Conservation (phyloP, 2,329 filamentous ascomycete species). For the Immersiporthe knoxdaviesiana region DNA sequence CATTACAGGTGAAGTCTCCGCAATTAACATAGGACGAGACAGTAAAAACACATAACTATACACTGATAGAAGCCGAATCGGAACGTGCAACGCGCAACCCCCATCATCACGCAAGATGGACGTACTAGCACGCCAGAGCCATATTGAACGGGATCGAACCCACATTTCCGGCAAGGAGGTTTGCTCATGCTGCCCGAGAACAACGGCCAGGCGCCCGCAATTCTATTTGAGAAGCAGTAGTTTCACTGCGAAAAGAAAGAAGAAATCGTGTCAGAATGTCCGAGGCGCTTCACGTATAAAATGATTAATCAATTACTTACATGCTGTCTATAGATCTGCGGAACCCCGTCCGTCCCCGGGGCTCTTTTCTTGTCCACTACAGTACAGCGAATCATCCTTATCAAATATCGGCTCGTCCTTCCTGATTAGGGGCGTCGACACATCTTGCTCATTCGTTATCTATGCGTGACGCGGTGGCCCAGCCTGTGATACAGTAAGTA, state of each 20-base stretch:
- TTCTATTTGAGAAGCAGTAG: background rate
- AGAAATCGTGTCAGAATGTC: background rate
- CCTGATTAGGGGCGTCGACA: background rate
- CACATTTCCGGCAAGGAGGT: background rate
- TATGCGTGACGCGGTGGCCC: background rate
- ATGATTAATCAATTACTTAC: background rate
- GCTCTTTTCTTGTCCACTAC: background rate
- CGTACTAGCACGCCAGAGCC: slow-evolving; percentile 9
- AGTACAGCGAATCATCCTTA: background rate
- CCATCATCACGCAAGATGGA: slow-evolving; percentile 9
- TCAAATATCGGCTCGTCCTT: slow-evolving; percentile 4
- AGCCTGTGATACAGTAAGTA: background rate
- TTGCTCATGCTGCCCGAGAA: background rate
- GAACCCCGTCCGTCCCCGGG: no score
- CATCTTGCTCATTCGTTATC: slow-evolving; percentile 7
- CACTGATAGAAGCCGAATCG: background rate
- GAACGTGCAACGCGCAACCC: background rate
- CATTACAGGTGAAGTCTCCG: background rate
- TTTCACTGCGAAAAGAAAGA: background rate
- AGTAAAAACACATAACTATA: background rate
- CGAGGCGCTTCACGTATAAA: background rate
- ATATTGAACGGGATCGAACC: background rate
- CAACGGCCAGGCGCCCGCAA: background rate
- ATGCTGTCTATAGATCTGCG: background rate
- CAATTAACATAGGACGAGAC: background rate